Evolutionary conservation across 306 rosid species (phyloP), one percentile per base, ranked within the genome.

Genomic region (Sechiopsis laciniata): DNA sequence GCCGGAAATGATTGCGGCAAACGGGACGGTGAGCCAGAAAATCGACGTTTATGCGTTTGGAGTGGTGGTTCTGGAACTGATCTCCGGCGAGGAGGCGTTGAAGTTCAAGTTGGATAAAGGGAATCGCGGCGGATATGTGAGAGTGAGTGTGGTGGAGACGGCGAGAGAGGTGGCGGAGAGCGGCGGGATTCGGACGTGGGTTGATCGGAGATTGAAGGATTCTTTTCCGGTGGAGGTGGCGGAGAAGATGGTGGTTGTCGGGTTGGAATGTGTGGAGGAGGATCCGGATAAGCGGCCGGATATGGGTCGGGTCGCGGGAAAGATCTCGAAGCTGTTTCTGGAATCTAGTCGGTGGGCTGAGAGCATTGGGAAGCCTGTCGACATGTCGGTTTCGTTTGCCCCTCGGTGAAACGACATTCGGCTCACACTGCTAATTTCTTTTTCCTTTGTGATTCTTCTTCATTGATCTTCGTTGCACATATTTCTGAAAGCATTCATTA

Each of bases 41-140:
- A 77, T 84, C 22, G 99, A 94, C n/a, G 92, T 87, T 42, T 94
- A 87, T 61, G 99, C 99, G 0, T 94, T 94, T 54, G 97, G 99
- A 0, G 95, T 94, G 21, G 95, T 94, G 80, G 16, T 94, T 35
- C 51, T 94, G 82, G 99, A 94, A 86, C 81, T 94, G 7, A 53
- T 91, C 24, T 87, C 96, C 11, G 99, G 99, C 10, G 84, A 84
- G 11, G 99, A 86, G 79, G 86, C 86, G 21, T n/a, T 94, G 85
- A 87, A 77, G 56, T 89, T 80, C 68, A 76, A 53, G 5, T 26
- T 83, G 21, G 89, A 82, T 20, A 82, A 74, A 12, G 80, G 48
- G 2, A 74, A 10, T 1, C 83, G 48, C 12, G 90, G 87, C 0
- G 83, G 82, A 9, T 90, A 87, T 5, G 74, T 73, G 55, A 87